Percentiles rank a stretch among this genome's conserved stretches.
Evolutionary conservation across 148 eudicot species (phyloP).

Genomic region (Silene uniflora): DNA sequence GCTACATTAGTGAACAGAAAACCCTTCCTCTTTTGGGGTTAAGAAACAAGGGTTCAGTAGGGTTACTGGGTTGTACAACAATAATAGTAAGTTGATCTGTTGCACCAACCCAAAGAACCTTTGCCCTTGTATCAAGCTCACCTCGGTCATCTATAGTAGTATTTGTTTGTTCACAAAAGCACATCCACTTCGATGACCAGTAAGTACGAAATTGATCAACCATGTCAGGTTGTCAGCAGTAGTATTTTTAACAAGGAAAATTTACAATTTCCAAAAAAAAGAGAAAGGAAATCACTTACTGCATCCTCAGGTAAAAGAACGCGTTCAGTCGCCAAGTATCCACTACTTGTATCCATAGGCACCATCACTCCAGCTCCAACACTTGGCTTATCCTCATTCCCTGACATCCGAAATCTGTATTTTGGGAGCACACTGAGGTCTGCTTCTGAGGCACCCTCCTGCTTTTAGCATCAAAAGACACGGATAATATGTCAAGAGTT

Average conservation of each 20-base stretch:
- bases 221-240: not conserved
- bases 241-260: not conserved
- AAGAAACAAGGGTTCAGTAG: not conserved
- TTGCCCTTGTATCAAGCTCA: not conserved
- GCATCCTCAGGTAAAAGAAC: conserved; percentile 85
- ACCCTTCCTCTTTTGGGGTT: not conserved
- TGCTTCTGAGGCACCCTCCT: conserved; percentile 98
- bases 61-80: not conserved
- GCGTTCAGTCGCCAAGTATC: conserved; percentile 62
- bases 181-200: not conserved
- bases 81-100: not conserved
- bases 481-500: conserved; percentile 1
- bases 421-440: conserved; percentile 75
- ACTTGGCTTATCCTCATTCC: conserved; percentile 43
- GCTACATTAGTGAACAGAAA: not conserved
- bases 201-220: conserved; percentile 1
- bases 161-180: conserved; percentile 2
- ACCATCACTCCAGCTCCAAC: conserved; percentile 83
- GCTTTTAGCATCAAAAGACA: conserved; percentile 24
- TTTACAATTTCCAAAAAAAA: too few relatives aligned
- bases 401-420: conserved; percentile 53
- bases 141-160: not conserved
- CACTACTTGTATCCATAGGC: conserved; percentile 63
- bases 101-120: not conserved
- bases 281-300: conserved; percentile 40